These are phyloP conservation scores for Royoungia palumana DNA, from an alignment of 768 basidiomycete genomes.

Conservation along the genomic window DNA sequence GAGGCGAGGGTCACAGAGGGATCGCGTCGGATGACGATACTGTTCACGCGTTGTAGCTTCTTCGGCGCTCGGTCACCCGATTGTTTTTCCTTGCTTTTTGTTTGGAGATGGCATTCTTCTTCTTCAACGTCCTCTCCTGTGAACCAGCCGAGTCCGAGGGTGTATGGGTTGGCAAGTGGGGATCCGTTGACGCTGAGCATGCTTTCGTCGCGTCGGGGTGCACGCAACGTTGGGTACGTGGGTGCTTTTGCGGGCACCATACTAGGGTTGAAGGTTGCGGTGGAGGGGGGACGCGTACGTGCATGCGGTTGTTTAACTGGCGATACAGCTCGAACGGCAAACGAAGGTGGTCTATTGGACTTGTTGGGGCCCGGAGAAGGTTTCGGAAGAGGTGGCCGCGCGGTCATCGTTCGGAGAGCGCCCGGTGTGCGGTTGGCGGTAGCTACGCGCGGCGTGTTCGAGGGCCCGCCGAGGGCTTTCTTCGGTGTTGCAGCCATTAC, in stretches of 20 bases:
- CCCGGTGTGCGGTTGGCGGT: slow-evolving; percentile 43
- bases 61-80: slow-evolving; percentile 9
- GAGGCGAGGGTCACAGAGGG: slow-evolving; percentile 43
- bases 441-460: slow-evolving; percentile 40
- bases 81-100: slow-evolving; percentile 26
- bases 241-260: slow-evolving; percentile 46
- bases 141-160: slow-evolving; percentile 62
- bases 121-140: slow-evolving; percentile 33
- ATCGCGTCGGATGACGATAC: slow-evolving; percentile 59
- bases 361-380: slow-evolving; percentile 39
- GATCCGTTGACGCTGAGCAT: slow-evolving; percentile 83
- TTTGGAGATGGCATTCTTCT: slow-evolving; percentile 8
- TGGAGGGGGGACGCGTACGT: slow-evolving; percentile 50
- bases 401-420: slow-evolving; percentile 26
- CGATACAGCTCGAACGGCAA: slow-evolving; percentile 45
- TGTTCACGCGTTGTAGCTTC: slow-evolving; percentile 46
- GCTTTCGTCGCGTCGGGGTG: slow-evolving; percentile 71
- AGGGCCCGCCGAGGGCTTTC: slow-evolving; percentile 42
- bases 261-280: slow-evolving; percentile 67
- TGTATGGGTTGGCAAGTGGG: slow-evolving; percentile 75
- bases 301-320: slow-evolving; percentile 42
- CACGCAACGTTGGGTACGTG: slow-evolving; percentile 48
- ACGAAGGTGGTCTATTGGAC: slow-evolving; percentile 20
- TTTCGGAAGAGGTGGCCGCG: slow-evolving; percentile 27
- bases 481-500: slow-evolving; percentile 48